phyloP scores from a whole-genome alignment of 2,329 filamentous ascomycete genomes.

The Bipolaris victoriae region DNA sequence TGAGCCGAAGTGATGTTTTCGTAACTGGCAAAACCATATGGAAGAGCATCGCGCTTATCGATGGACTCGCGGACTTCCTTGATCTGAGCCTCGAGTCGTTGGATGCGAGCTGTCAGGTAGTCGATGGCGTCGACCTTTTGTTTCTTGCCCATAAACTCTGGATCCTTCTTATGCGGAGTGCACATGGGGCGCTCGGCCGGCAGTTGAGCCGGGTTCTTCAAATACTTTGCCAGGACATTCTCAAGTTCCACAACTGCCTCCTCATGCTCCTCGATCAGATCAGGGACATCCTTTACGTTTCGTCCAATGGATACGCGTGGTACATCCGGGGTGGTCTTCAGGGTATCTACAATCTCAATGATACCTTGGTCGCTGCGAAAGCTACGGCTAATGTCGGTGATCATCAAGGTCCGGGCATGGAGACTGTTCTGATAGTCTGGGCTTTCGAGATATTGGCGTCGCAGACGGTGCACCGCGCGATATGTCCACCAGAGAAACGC shows the following conservation, averaged over 20 bases:
- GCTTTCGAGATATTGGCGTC: conserved; percentile 81
- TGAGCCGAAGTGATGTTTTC: conserved; percentile 88
- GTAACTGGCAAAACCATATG: conserved; percentile 95
- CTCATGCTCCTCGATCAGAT: conserved; percentile 83
- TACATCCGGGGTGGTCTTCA: conserved; percentile 78
- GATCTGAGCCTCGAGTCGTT: conserved; percentile 80
- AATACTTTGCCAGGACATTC: conserved; percentile 81
- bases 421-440: conserved; percentile 87
- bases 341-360: conserved; percentile 77
- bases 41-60: conserved; percentile 85
- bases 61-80: conserved; percentile 80
- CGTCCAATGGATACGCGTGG: conserved; percentile 83
- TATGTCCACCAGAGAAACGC: conserved; percentile 93
- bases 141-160: conserved; percentile 64
- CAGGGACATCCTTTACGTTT: conserved; percentile 88
- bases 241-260: conserved; percentile 82
- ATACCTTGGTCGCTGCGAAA: conserved; percentile 85
- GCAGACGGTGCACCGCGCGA: conserved; percentile 70
- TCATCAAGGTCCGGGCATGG: conserved; percentile 71
- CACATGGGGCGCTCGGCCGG: conserved; percentile 79
- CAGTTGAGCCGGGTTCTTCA: conserved; percentile 83
- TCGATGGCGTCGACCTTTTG: conserved; percentile 93
- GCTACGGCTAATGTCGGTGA: conserved; percentile 83
- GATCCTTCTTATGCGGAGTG: conserved; percentile 78
- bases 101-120: conserved; percentile 85